Percentiles rank a stretch among this genome's conserved stretches.
Evolutionary conservation across 495 filamentous ascomycete genomes (phyloP).

Genomic region (Daldinia caldariorum): DNA sequence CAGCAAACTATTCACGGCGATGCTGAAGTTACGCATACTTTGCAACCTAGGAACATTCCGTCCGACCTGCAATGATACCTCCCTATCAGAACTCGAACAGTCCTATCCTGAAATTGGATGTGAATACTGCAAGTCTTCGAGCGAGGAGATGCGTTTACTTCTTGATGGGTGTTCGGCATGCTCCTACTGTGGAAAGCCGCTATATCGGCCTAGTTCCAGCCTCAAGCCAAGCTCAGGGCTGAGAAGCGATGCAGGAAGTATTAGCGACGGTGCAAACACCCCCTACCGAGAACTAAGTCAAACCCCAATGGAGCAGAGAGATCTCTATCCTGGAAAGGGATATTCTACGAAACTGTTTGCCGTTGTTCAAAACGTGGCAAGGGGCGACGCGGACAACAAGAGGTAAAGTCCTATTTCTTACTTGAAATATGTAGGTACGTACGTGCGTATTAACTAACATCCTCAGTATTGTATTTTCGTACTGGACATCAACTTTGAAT

Average conservation of each 20-base stretch:
- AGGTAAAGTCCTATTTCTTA: not conserved
- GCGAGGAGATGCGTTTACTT: not conserved
- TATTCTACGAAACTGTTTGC: not conserved
- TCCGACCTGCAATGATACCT: not conserved
- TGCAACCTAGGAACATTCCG: not conserved
- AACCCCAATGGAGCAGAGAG: not conserved
- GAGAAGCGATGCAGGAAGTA: not conserved
- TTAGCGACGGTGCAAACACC: not conserved
- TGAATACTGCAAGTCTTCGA: not conserved
- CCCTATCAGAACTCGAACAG: not conserved
- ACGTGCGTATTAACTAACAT: not conserved
- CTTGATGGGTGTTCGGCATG: not conserved
- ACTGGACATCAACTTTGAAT: constrained; percentile 59
- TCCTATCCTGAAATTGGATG: not conserved
- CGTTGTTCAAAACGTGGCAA: not conserved
- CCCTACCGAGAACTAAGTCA: not conserved
- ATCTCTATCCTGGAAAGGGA: not conserved
- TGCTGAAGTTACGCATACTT: constrained; percentile 1
- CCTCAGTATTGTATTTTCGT: constrained; percentile 63
- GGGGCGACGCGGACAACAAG: not conserved
- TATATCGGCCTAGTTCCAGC: not conserved
- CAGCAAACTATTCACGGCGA: not conserved
- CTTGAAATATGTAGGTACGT: not conserved
- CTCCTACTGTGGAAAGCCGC: not conserved
- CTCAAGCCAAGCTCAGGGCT: not conserved